Evolutionary conservation across 257 asterid genomes (phyloP).

Genomic region (Petunia secreta): DNA sequence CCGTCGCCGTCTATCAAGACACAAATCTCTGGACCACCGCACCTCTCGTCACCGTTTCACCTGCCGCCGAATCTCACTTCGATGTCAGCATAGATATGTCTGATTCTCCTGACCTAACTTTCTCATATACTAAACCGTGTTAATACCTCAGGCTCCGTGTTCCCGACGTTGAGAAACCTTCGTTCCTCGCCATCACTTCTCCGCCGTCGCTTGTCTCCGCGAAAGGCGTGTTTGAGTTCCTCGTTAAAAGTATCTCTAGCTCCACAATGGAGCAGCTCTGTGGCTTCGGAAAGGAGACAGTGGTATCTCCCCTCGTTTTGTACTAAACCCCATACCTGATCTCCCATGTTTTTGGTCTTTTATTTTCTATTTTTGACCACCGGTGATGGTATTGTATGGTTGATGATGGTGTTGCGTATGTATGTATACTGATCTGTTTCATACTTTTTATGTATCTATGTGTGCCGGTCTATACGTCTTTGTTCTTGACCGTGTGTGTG

Average conservation of each 20-base stretch:
- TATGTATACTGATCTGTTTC: too few relatives aligned
- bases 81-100: constrained; percentile 77
- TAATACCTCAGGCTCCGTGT: constrained; percentile 80
- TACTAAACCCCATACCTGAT: too few relatives aligned
- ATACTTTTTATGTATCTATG: too few relatives aligned
- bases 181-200: constrained; percentile 77
- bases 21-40: constrained; percentile 61
- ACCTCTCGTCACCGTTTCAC: constrained; percentile 54
- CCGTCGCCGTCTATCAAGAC: constrained; percentile 59
- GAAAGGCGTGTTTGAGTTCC: constrained; percentile 71
- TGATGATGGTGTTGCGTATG: too few relatives aligned
- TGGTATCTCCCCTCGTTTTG: too few relatives aligned
- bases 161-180: constrained; percentile 53
- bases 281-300: constrained; percentile 64
- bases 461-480: too few relatives aligned
- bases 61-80: constrained; percentile 77
- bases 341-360: too few relatives aligned
- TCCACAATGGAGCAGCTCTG: constrained; percentile 87
- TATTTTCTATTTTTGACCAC: too few relatives aligned
- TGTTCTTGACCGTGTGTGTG: too few relatives aligned
- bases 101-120: constrained; percentile 64
- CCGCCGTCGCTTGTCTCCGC: constrained; percentile 73
- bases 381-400: too few relatives aligned
- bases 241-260: constrained; percentile 71
- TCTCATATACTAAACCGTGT: constrained; percentile 67